Conservation (phyloP, 345 rosid species). For the Arabidopsis arenosa region DNA sequence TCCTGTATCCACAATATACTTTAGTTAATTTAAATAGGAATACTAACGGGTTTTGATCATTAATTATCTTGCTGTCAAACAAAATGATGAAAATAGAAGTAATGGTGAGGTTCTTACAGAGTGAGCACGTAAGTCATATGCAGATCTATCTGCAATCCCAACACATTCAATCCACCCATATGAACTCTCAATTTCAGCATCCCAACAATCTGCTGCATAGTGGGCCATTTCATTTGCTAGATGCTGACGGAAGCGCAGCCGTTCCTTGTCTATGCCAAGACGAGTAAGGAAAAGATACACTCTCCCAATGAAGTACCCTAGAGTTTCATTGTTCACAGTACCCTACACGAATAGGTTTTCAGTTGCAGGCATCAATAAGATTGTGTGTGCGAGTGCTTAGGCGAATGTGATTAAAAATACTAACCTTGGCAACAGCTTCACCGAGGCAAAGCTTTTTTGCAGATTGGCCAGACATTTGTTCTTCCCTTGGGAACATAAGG, state of each 20-base stretch:
- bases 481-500: constrained; percentile 91
- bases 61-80: not conserved
- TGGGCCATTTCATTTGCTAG: constrained; percentile 99
- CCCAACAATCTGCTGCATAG: constrained; percentile 99
- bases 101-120: constrained; percentile 52
- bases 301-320: constrained; percentile 96
- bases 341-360: constrained; percentile 54
- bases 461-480: constrained; percentile 84
- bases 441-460: constrained; percentile 68
- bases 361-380: constrained; percentile 30
- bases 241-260: constrained; percentile 92
- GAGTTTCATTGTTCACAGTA: constrained; percentile 90
- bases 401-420: constrained; percentile 15
- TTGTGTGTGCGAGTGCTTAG: not conserved
- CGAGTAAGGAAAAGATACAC: constrained; percentile 80
- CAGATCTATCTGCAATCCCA: constrained; percentile 98
- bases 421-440: constrained; percentile 82
- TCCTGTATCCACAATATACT: constrained; percentile 54
- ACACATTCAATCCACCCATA: constrained; percentile 99
- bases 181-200: constrained; percentile 93
- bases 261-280: constrained; percentile 81
- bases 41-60: not conserved
- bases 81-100: not conserved
- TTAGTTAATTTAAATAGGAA: constrained; percentile 14
- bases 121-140: constrained; percentile 86